Evolutionary conservation across 495 filamentous ascomycete species (phyloP), one percentile per base, ranked within the genome.

Genomic region (Penicillium argentinense): DNA sequence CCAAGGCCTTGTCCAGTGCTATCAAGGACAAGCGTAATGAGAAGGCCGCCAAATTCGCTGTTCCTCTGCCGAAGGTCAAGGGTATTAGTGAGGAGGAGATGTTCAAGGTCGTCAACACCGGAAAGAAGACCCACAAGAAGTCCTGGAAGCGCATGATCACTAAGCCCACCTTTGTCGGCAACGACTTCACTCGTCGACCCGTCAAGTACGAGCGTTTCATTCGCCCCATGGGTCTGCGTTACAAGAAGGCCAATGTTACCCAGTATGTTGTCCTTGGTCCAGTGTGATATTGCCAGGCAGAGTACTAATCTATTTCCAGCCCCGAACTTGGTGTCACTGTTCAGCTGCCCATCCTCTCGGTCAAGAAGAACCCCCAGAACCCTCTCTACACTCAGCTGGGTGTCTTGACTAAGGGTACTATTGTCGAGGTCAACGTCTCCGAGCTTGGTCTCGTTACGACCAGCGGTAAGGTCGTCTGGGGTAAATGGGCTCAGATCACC

Each of bases 351-450:
- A 96, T 98, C 45, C 79, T 98, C 41, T 79, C 78, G 32, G 93
- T 99, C 54, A 97, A 97, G 79, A 97, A 99, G 85, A 98, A 97
- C 73, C 93, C 93, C 9, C 88, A 93, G 72, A 91, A 88, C 63
- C 90, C 89, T 2, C 81, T 97, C 66, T 97, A 89, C 66, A 97
- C 95, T 4, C 92, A 96, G 57, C 75, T 97, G 13, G 93, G 93
- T 47, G 93, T 97, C 5, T 62, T 98, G 54, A 95, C 89, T 22
- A 93, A 91, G 72, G 93, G 93, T 40, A 97, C 93, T 8, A 87
- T 97, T 47, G 81, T 96, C 54, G 93, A 98, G 71, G 91, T 97
- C 54, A 97, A 99, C 67, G 91, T 97, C 12, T 87, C 82, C 13
- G 93, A 97, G 64, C 69, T 99, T 42, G 93, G 93, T 41, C 76